Base-by-base conservation (phyloP, 768 basidiomycete species). In the Phlegmacium glaucopus region DNA sequence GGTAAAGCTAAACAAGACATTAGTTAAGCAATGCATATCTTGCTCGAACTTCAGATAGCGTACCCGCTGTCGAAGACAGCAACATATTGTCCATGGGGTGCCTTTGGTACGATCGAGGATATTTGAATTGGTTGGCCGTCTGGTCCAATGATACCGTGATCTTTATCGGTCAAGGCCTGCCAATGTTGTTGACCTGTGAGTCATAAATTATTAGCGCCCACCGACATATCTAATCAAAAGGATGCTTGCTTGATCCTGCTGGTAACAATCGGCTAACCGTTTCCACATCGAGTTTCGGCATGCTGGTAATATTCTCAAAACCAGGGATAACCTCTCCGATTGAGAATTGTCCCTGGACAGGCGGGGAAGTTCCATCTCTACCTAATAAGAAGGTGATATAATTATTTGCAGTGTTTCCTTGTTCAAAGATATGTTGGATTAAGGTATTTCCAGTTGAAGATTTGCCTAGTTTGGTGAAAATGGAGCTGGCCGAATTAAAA, bases 61-160 rank as follows among this genome's bases (percentile, higher is more conserved):
- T 22, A 90, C 43, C 88, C 86, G 36, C 84, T 84, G 60, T 90
- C 85, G 58, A 90, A 72, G 29, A 90, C 82, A 15, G 80, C 86
- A 11, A 89, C 82, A 38, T 83, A 71, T 62, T 83, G 77, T 39
- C 79, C 78, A 42, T 71, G 64, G 0, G 83, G 85, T 13, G 84
- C 84, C 49, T 73, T 76, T 7, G 83, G 84, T 1, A 87, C 87
- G 50, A 87, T 83, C 4, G 87, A 87, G 11, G 77, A 65, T 45
- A 80, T 65, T 17, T 69, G 51, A 49, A 91, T 83, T 9, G 77
- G 63, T 17, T 77, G 67, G 17, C 87, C 87, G 57, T 90, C 88
- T 0, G 89, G 89, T 6, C 89, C 89, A 52, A 86, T 82, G 39
- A 91, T 78, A 18, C 84, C 87, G 38, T 69, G 65, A 45, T 77